A percentile compares a stretch with the other conserved stretches of the same genome.
phyloP scores from a whole-genome alignment of 2,329 filamentous ascomycete species.

The Teratosphaeriaceae sp. region DNA sequence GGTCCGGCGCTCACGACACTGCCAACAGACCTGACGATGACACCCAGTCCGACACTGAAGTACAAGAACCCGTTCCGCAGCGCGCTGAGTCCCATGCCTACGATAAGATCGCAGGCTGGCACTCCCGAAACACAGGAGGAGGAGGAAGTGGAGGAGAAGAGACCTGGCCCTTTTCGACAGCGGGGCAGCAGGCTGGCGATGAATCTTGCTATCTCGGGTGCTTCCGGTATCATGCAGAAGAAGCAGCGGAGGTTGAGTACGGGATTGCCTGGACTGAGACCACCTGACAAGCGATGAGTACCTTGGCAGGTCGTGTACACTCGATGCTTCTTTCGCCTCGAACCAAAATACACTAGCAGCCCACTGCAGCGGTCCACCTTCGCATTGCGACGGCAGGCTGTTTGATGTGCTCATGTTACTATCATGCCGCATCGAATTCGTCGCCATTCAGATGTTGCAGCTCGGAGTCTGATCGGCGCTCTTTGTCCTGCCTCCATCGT shows the following conservation, averaged over 20 bases:
- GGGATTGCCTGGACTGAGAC: constrained; percentile 19
- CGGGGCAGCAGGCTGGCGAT: constrained; percentile 10
- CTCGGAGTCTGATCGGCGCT: no score
- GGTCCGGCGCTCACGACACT: neutral
- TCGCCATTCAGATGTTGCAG: no score
- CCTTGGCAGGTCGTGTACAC: no score
- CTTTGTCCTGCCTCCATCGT: no score
- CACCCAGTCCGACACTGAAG: constrained; percentile 13
- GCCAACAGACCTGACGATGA: constrained; percentile 2
- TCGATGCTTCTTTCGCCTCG: no score
- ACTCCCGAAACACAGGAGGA: constrained; percentile 3
- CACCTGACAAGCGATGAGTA: constrained; percentile 18
- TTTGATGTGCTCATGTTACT: no score
- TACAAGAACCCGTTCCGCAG: constrained; percentile 38
- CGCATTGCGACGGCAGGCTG: no score
- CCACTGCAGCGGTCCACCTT: no score
- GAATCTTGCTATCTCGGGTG: constrained; percentile 18
- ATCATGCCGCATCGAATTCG: no score
- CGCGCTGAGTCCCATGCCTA: constrained; percentile 5
- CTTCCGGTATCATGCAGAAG: constrained; percentile 19
- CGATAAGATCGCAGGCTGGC: constrained; percentile 8
- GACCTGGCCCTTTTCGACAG: constrained; percentile 3
- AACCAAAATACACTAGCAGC: neutral
- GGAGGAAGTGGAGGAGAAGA: no score
- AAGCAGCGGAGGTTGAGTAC: constrained; percentile 24